These are phyloP conservation scores for Voacanga thouarsii DNA, from an alignment of 257 asterid species.

Conservation along the genomic window DNA sequence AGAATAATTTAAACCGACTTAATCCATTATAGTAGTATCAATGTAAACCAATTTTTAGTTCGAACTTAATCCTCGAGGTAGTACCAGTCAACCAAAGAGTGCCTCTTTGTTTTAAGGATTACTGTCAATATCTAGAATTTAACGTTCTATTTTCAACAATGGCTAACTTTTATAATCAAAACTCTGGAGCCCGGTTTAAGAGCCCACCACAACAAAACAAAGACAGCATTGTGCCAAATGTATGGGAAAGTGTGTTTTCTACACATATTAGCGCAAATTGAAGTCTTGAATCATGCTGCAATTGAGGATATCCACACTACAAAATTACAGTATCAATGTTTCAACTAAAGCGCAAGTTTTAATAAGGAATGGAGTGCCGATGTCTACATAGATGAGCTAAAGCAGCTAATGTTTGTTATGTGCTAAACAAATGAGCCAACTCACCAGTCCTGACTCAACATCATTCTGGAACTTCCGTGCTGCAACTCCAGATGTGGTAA, in stretches of 20 bases:
- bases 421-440: neutral
- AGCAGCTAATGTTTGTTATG: neutral
- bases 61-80: neutral
- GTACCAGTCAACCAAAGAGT: neutral
- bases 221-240: neutral
- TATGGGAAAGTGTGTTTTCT: neutral
- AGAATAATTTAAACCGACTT: neutral
- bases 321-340: neutral
- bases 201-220: neutral
- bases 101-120: neutral
- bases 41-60: neutral
- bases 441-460: slow-evolving; percentile 40
- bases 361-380: neutral
- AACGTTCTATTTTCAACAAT: neutral
- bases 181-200: neutral
- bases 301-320: neutral
- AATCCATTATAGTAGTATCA: neutral
- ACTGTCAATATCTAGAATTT: neutral
- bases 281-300: too few species aligned
- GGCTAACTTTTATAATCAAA: neutral
- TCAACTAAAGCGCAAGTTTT: neutral
- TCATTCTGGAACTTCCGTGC: slow-evolving; percentile 50
- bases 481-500: slow-evolving; percentile 35
- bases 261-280: too few species aligned
- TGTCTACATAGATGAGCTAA: neutral